Evolutionary conservation across 2,329 filamentous ascomycete species (phyloP).

Genomic region (Monosporascus ibericus): DNA sequence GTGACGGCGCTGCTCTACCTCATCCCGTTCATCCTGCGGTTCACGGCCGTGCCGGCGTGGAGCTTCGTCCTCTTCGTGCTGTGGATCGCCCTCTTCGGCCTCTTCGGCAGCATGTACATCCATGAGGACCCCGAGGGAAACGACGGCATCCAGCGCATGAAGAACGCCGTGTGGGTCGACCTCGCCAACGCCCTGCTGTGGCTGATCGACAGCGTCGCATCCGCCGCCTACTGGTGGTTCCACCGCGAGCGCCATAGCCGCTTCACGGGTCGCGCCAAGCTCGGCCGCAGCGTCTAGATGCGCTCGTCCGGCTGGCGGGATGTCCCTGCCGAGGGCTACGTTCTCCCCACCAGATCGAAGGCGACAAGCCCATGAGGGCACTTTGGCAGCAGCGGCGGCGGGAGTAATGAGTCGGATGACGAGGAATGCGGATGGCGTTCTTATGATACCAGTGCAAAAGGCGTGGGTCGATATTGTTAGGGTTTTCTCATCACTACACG

Average conservation of each 20-base stretch:
- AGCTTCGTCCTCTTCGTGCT: constrained; percentile 68
- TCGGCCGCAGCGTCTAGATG: constrained; percentile 24
- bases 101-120: constrained; percentile 80
- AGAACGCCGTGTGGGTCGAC: constrained; percentile 80
- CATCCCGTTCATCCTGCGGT: constrained; percentile 52
- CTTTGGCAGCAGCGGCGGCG: background rate
- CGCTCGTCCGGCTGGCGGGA: constrained; percentile 3
- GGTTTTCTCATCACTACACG: background rate
- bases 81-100: constrained; percentile 75
- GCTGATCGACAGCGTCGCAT: constrained; percentile 56
- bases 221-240: constrained; percentile 53
- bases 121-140: constrained; percentile 59
- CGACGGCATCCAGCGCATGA: constrained; percentile 65
- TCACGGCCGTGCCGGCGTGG: constrained; percentile 57
- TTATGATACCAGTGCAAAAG: background rate
- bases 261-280: constrained; percentile 54
- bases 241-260: constrained; percentile 45
- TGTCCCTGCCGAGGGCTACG: background rate
- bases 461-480: background rate
- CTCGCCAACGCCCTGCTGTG: constrained; percentile 70
- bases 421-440: background rate
- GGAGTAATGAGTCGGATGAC: background rate
- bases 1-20: constrained; percentile 60
- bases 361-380: too few species aligned
- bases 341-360: background rate